Evolutionary conservation across 805 yeast genomes (phyloP), one percentile per base, ranked within the genome.

Genomic region (Starmerella bombicola): DNA sequence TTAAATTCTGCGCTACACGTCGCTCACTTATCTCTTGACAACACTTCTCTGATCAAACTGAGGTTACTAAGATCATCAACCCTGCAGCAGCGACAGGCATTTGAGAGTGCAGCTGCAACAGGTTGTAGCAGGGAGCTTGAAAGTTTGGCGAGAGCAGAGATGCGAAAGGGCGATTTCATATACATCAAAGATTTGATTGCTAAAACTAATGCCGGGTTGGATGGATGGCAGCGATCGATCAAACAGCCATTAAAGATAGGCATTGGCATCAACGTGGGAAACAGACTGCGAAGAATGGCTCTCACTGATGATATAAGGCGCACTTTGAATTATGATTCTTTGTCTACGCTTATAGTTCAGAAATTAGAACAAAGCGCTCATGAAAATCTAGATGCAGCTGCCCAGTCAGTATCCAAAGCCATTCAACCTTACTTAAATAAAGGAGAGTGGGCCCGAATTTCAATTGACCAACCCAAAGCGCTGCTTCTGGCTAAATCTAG

Each of bases 321-420:
- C 53, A 80, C 95, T 4, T 70, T 88, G 48, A 88, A 88, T 60
- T 88, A 88, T 59, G 96, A 95, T 2, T 85, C 76, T 4, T 69
- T 88, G 4, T 74, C 88, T 3, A 66, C 83, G 37, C 72, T 73
- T 30, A 62, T 88, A n/a, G 58, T 71, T 30, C 64, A 67, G 4
- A 70, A 61, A 48, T 71, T 80, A 47, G 70, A 66, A 30, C 38
- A 5, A 23, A 30, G 16, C 58, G 67, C 45, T 61, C 60, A 19
- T 64, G 55, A 41, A 55, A 40, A 22, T 60, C 66, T 57, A 60
- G 48, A 60, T 55, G 57, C 55, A 6, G 56, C 71, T 5, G 78
- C 77, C 4, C 68, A 65, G 40, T 56, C 61, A 3, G 66, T 78
- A 1, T 56, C 71, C 22, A 56, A 60, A 3, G 65, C 65, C 3